Percentiles rank a stretch among this genome's conserved stretches.
Conservation (phyloP, 1,139 yeast species). For the Candida tetrigidarum region DNA sequence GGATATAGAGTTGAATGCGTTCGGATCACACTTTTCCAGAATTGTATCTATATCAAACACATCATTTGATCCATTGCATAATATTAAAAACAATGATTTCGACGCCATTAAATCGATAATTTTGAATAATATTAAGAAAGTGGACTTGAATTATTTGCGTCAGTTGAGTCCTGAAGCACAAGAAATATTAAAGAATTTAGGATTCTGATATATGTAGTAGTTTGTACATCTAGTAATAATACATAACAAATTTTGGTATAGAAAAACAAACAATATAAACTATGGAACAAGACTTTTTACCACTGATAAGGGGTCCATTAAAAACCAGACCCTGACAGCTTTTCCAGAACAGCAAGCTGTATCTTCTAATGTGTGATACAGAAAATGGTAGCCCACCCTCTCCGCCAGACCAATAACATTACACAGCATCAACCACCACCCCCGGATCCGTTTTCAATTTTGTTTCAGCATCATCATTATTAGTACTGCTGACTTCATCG, state of each 20-base stretch:
- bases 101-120: slow-evolving; percentile 33
- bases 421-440: neutral
- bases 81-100: slow-evolving; percentile 39
- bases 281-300: no score
- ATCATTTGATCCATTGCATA: slow-evolving; percentile 71
- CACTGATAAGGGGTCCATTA: no score
- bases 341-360: no score
- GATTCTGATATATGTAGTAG: slow-evolving; percentile 12
- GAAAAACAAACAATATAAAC: neutral
- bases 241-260: neutral
- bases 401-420: no score
- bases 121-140: slow-evolving; percentile 34
- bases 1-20: slow-evolving; percentile 68
- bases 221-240: neutral
- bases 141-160: slow-evolving; percentile 34
- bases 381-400: no score
- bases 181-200: slow-evolving; percentile 20
- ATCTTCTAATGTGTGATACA: no score
- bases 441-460: neutral
- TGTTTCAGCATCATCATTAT: neutral
- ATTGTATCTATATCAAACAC: slow-evolving; percentile 64
- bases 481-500: neutral
- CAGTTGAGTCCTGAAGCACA: slow-evolving; percentile 32
- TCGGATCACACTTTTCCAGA: slow-evolving; percentile 84
- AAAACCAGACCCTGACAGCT: no score